Conservation (phyloP, 2,329 filamentous ascomycete species). For the Calonectria hongkongensis region DNA sequence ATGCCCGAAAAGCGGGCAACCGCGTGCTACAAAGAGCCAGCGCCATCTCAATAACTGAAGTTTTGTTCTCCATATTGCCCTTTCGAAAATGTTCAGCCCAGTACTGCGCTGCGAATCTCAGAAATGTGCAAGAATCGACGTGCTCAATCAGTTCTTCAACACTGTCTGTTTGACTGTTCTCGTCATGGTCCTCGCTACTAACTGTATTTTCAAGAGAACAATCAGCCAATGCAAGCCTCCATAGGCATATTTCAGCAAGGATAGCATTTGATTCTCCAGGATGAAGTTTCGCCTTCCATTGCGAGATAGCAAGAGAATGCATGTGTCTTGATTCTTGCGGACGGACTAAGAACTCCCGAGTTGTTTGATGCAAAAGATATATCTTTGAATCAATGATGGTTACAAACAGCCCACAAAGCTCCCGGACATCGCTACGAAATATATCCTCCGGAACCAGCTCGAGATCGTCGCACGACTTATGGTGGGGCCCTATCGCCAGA, state of each 20-base stretch:
- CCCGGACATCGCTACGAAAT: constrained; percentile 44
- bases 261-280: constrained; percentile 42
- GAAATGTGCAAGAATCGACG: constrained; percentile 10
- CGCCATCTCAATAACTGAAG: neutral
- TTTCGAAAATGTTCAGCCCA: constrained; percentile 33
- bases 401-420: constrained; percentile 58
- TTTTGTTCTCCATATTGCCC: neutral
- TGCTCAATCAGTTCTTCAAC: neutral
- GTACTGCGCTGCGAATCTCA: constrained; percentile 36
- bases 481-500: constrained; percentile 33
- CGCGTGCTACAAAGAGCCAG: neutral
- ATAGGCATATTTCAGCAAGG: constrained; percentile 45
- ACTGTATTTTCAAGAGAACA: neutral
- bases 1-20: neutral
- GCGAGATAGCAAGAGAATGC: neutral
- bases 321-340: neutral
- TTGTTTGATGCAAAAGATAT: constrained; percentile 50
- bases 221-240: constrained; percentile 32
- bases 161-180: too few species aligned
- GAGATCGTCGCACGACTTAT: constrained; percentile 39
- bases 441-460: constrained; percentile 24
- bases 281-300: constrained; percentile 41
- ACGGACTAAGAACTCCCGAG: constrained; percentile 47
- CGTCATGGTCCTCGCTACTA: neutral
- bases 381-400: constrained; percentile 40